These are phyloP conservation scores for Pestalotiopsis sp. DNA, from an alignment of 2,329 filamentous ascomycete genomes.

Conservation along the genomic window DNA sequence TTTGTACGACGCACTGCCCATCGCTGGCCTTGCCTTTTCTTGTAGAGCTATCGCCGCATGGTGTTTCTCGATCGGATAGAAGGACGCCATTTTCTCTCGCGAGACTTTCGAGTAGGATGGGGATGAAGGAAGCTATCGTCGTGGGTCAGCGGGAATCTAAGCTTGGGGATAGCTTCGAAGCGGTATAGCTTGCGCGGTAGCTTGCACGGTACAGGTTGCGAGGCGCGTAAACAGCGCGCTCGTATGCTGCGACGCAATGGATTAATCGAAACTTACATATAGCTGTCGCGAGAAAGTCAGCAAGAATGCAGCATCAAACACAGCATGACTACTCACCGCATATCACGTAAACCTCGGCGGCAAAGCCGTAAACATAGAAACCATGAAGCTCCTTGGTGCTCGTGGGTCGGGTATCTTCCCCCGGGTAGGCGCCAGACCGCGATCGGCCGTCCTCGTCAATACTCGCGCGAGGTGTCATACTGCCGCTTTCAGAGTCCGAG, in stretches of 20 bases:
- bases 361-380: conserved; percentile 97
- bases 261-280: conserved; percentile 16
- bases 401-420: conserved; percentile 87
- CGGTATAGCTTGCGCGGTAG: background rate
- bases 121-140: conserved; percentile 82
- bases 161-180: background rate
- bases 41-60: conserved; percentile 54
- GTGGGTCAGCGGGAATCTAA: background rate
- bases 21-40: conserved; percentile 46
- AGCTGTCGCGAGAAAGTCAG: conserved; percentile 10
- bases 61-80: conserved; percentile 72
- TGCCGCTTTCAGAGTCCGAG: conserved; percentile 35
- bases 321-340: conserved; percentile 69
- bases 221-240: background rate
- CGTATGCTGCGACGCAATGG: background rate
- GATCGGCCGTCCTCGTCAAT: conserved; percentile 37
- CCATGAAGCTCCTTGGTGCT: conserved; percentile 85
- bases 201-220: background rate
- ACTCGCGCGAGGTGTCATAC: conserved; percentile 39
- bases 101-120: conserved; percentile 91
- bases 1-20: conserved; percentile 78
- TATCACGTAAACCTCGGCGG: conserved; percentile 93
- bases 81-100: conserved; percentile 91
- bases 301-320: background rate
- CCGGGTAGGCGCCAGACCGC: conserved; percentile 60